Conservation (phyloP, 805 yeast species). For the Zygosaccharomyces gambellarensis region DNA sequence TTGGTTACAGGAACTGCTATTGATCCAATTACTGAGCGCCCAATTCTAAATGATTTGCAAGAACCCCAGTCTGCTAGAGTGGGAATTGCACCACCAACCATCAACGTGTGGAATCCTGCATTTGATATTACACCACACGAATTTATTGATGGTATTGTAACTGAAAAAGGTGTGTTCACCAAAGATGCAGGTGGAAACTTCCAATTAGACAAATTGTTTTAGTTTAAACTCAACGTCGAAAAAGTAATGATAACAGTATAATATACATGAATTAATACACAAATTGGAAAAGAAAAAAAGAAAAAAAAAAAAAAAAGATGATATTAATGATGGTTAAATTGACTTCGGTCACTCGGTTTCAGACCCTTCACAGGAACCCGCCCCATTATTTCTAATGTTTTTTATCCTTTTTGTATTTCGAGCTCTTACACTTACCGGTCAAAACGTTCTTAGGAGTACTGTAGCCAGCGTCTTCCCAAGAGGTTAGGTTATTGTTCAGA, state of each 20-base stretch:
- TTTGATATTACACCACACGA: conserved; percentile 88
- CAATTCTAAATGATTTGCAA: conserved; percentile 24
- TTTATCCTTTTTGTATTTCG: conserved; percentile 17
- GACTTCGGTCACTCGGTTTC: no score
- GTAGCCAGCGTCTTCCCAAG: conserved; percentile 76
- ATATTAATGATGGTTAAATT: no score
- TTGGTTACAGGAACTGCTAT: conserved; percentile 66
- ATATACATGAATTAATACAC: not conserved
- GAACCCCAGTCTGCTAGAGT: conserved; percentile 46
- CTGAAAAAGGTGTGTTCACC: conserved; percentile 61
- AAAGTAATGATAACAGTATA: not conserved
- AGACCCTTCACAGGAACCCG: not conserved
- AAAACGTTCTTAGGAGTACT: conserved; percentile 56
- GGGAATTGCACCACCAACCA: conserved; percentile 79
- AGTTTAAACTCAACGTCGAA: not conserved
- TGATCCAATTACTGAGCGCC: conserved; percentile 24
- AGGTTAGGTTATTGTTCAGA: conserved; percentile 59
- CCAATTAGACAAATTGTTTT: conserved; percentile 34
- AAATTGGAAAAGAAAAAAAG: not conserved
- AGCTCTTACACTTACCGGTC: conserved; percentile 46
- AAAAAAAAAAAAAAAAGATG: no score
- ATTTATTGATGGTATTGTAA: conserved; percentile 81
- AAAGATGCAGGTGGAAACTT: conserved; percentile 51
- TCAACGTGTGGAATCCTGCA: conserved; percentile 92
- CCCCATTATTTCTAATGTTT: not conserved